Conservation (phyloP, 495 filamentous ascomycete genomes). For the Neurospora sp. region DNA sequence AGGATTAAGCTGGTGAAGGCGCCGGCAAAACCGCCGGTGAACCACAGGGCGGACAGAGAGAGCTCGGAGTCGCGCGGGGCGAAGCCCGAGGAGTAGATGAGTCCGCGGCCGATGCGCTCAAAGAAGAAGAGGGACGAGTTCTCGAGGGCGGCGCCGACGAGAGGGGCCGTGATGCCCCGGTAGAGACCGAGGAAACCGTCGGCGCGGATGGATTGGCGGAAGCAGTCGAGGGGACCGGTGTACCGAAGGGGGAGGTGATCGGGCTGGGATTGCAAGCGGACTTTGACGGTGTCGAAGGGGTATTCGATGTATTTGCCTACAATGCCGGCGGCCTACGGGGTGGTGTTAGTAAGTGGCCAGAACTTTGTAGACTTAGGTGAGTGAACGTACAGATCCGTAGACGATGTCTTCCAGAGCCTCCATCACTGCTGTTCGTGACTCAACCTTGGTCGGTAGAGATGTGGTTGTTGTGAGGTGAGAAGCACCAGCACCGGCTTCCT, state of each 20-base stretch:
- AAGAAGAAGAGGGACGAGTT: conserved; percentile 93
- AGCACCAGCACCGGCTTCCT: neutral
- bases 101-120: conserved; percentile 52
- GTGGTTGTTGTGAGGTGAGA: conserved; percentile 4
- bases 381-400: conserved; percentile 67
- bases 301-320: conserved; percentile 95
- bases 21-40: conserved; percentile 76
- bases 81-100: conserved; percentile 47
- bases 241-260: conserved; percentile 75
- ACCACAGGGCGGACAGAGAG: conserved; percentile 59
- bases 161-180: conserved; percentile 83
- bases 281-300: conserved; percentile 98
- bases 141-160: conserved; percentile 86
- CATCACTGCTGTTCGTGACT: conserved; percentile 37
- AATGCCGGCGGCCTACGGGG: conserved; percentile 64
- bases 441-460: conserved; percentile 5
- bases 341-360: conserved; percentile 8
- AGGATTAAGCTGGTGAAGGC: conserved; percentile 82
- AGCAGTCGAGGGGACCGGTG: conserved; percentile 84
- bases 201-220: conserved; percentile 66
- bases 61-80: conserved; percentile 43
- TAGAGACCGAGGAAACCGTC: conserved; percentile 79
- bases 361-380: neutral
- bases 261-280: conserved; percentile 68
- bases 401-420: conserved; percentile 71